These are phyloP conservation scores for Carex littledalei DNA, from an alignment of 176 grass and related monocot species.

Conservation along the genomic window DNA sequence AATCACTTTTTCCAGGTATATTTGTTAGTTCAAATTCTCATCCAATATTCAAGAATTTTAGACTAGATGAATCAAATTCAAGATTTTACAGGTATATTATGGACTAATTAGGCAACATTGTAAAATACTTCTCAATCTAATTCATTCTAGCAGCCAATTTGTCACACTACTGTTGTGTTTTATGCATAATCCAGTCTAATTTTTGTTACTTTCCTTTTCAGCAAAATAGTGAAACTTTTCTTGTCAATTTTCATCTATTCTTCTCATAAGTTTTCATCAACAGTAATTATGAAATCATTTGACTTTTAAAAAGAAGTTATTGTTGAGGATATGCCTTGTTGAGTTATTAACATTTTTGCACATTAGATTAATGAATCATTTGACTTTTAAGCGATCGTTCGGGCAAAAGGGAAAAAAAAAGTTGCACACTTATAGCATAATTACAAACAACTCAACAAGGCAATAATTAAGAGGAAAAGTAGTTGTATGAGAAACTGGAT, in stretches of 20 bases:
- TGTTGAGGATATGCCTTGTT: not conserved
- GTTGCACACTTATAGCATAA: not conserved
- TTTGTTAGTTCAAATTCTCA: not conserved
- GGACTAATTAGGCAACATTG: conserved; percentile 12
- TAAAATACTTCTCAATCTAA: not conserved
- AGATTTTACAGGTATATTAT: no score
- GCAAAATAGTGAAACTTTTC: not conserved
- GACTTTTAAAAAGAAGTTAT: not conserved
- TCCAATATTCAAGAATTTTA: conserved; percentile 8
- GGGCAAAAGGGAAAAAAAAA: not conserved
- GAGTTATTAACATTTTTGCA: not conserved
- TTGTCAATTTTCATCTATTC: not conserved
- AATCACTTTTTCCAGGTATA: conserved; percentile 15
- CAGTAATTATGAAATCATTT: not conserved
- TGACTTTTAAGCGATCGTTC: not conserved
- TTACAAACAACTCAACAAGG: not conserved
- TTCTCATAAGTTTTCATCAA: not conserved
- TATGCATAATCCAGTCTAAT: conserved; percentile 23
- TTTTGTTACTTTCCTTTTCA: conserved; percentile 17
- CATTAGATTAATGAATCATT: not conserved
- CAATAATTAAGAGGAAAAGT: not conserved
- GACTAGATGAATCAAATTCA: not conserved
- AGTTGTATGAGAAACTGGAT: not conserved
- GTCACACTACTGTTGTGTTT: not conserved
- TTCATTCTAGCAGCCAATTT: conserved; percentile 7